A percentile compares a stretch with the other conserved stretches of the same genome.
Conservation (phyloP, 1,284 basidiomycete species). For the Mrakiaceae sp. region DNA sequence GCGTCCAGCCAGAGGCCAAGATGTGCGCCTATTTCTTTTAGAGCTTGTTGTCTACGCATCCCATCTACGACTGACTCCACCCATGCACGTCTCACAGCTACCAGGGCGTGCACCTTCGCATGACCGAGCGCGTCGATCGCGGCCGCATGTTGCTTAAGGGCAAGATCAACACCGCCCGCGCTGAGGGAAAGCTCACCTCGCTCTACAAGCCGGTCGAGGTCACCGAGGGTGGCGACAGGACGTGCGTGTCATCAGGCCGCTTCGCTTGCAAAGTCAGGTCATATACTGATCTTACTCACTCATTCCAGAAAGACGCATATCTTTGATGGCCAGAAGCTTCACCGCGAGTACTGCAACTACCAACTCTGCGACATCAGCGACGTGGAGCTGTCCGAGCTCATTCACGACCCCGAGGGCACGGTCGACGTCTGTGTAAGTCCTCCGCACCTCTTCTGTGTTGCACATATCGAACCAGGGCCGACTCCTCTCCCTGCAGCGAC, state of each 20-base stretch:
- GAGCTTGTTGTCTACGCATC: conserved; percentile 6
- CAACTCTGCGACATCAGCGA: conserved; percentile 88
- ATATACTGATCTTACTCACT: background rate
- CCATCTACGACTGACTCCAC: conserved; percentile 12
- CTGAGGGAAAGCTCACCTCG: background rate
- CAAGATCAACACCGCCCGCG: conserved; percentile 15
- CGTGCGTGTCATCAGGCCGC: background rate
- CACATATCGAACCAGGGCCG: background rate
- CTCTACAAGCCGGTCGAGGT: conserved; percentile 5
- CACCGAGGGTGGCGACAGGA: conserved; percentile 5
- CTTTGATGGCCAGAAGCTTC: conserved; percentile 72
- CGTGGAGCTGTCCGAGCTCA: conserved; percentile 63
- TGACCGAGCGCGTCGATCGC: conserved; percentile 34
- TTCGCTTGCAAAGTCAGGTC: background rate
- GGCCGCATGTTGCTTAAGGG: too few species aligned
- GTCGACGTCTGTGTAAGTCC: conserved; percentile 47
- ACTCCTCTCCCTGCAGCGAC: background rate
- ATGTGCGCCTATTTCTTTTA: conserved; percentile 43
- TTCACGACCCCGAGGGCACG: conserved; percentile 56
- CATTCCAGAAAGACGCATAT: conserved; percentile 51
- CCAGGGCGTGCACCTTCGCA: conserved; percentile 57
- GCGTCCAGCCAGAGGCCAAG: conserved; percentile 54
- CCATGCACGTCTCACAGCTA: conserved; percentile 40
- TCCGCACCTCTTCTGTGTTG: background rate
- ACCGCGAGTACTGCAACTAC: conserved; percentile 76